phyloP scores from a whole-genome alignment of 805 yeast species.

The Scheffersomyces amazonensis region DNA sequence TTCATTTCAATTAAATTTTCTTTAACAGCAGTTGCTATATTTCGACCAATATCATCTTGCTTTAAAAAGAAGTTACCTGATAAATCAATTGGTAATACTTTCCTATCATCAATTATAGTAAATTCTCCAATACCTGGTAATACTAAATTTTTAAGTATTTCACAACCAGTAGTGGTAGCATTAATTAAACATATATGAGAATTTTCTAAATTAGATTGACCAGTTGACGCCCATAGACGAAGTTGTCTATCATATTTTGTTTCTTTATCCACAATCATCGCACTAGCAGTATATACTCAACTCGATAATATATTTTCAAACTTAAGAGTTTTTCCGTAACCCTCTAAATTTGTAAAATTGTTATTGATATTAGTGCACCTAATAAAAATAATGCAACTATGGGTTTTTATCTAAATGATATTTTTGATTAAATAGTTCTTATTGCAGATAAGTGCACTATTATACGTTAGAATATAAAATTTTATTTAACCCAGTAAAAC shows the following conservation, averaged over 20 bases:
- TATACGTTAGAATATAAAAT: too few species aligned
- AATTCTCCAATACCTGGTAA: slow-evolving; percentile 70
- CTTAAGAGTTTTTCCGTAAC: too few species aligned
- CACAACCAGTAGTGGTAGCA: slow-evolving; percentile 58
- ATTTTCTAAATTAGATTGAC: slow-evolving; percentile 59
- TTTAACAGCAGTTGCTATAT: slow-evolving; percentile 38
- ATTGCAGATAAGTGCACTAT: too few species aligned
- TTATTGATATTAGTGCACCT: too few species aligned
- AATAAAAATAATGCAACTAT: too few species aligned
- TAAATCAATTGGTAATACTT: slow-evolving; percentile 43
- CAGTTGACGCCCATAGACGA: slow-evolving; percentile 79
- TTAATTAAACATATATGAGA: slow-evolving; percentile 63
- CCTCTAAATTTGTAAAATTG: too few species aligned
- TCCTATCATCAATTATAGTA: slow-evolving; percentile 51
- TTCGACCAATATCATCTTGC: slow-evolving; percentile 39
- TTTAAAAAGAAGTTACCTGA: slow-evolving; percentile 62
- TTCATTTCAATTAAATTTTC: slow-evolving; percentile 54
- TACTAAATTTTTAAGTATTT: slow-evolving; percentile 71
- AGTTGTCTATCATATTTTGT: slow-evolving; percentile 82
- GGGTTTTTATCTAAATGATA: too few species aligned
- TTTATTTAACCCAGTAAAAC: too few species aligned
- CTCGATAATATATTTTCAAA: too few species aligned
- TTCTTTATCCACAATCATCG: slow-evolving; percentile 31
- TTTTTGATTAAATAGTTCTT: too few species aligned
- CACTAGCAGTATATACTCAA: too few species aligned